Percentiles rank a stretch among this genome's conserved stretches.
Conservation (phyloP, 345 rosid species). For the Psidium friedrichsthalianum region DNA sequence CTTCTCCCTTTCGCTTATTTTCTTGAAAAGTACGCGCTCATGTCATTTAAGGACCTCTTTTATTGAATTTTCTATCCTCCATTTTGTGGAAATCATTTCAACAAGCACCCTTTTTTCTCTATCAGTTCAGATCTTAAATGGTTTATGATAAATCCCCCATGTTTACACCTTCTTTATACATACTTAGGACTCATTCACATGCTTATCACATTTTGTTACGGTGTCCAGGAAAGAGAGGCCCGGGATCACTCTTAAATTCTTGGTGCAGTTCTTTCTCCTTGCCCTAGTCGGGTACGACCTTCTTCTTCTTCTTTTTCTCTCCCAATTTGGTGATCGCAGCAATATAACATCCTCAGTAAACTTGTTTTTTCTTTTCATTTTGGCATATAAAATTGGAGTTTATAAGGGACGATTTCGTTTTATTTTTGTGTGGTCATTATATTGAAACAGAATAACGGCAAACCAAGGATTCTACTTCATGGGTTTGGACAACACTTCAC, state of each 20-base stretch:
- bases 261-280: slow-evolving; percentile 76
- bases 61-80: background rate
- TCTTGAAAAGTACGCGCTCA: slow-evolving; percentile 60
- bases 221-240: slow-evolving; percentile 84
- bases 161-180: background rate
- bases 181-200: background rate
- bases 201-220: background rate
- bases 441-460: slow-evolving; percentile 66
- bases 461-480: slow-evolving; percentile 94
- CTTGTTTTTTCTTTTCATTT: background rate
- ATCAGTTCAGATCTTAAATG: background rate
- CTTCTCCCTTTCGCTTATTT: slow-evolving; percentile 94
- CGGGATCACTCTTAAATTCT: slow-evolving; percentile 59
- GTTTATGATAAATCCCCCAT: background rate
- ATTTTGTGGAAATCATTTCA: background rate
- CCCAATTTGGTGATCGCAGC: background rate
- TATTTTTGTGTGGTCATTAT: background rate
- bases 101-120: background rate
- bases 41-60: background rate
- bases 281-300: slow-evolving; percentile 74
- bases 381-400: background rate
- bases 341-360: background rate
- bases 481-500: slow-evolving; percentile 87
- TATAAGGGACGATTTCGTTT: background rate
- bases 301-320: background rate